Evolutionary conservation across 2,329 filamentous ascomycete species (phyloP).

Genomic region (Pseudopyricularia cyperi): DNA sequence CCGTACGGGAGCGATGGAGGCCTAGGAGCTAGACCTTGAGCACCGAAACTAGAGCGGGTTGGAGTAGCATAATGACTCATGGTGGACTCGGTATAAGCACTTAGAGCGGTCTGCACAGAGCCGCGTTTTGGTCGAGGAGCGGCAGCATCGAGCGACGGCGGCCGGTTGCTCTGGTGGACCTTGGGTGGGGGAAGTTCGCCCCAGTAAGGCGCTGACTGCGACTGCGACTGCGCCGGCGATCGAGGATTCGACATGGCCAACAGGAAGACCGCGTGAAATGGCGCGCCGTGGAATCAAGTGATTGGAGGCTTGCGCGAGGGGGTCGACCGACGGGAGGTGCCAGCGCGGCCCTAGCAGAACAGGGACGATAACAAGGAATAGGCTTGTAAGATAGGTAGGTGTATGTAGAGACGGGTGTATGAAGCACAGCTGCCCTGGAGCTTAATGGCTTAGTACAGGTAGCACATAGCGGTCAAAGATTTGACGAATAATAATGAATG

Average conservation of each 20-base stretch:
- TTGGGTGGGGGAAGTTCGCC: slow-evolving; percentile 40
- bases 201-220: slow-evolving; percentile 35
- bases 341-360: neutral
- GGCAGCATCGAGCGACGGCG: slow-evolving; percentile 22
- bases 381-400: neutral
- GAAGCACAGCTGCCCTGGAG: too few relatives aligned
- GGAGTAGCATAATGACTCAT: slow-evolving; percentile 45
- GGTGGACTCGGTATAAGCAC: slow-evolving; percentile 45
- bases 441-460: neutral
- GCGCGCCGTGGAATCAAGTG: neutral
- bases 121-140: slow-evolving; percentile 31
- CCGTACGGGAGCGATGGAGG: slow-evolving; percentile 43
- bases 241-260: neutral
- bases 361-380: neutral
- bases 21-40: slow-evolving; percentile 41
- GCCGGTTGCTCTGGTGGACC: slow-evolving; percentile 17
- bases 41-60: slow-evolving; percentile 33
- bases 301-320: neutral
- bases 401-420: neutral
- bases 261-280: neutral
- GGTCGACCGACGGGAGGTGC: neutral
- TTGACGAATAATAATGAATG: neutral
- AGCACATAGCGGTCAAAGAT: neutral
- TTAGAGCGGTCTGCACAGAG: slow-evolving; percentile 39
- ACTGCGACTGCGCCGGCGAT: slow-evolving; percentile 4